Evolutionary conservation across 306 rosid species (phyloP).

Genomic region (Fagus crenata): DNA sequence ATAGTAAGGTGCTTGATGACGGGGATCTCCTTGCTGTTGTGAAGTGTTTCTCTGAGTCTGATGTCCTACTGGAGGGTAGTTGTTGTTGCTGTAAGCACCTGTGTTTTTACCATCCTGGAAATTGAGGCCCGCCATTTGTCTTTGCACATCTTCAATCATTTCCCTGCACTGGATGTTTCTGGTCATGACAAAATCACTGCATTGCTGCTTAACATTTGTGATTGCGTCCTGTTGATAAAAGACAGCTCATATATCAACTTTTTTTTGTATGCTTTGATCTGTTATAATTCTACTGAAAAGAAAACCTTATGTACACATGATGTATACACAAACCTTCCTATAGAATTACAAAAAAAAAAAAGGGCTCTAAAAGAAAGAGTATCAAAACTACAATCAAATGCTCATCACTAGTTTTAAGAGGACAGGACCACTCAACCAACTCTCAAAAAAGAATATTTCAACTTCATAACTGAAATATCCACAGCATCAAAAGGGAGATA

Average conservation of each 20-base stretch:
- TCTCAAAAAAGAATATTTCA: no score
- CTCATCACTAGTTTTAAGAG: no score
- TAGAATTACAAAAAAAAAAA: no score
- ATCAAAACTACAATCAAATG: no score
- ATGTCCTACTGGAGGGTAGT: conserved; percentile 57
- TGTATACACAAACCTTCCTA: no score
- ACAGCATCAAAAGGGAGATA: no score
- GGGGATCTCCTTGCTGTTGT: conserved; percentile 60
- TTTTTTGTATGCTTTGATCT: neutral
- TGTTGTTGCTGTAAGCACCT: conserved; percentile 40
- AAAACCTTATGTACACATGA: no score
- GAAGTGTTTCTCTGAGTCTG: conserved; percentile 63
- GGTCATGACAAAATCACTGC: conserved; percentile 94
- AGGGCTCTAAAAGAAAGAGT: no score
- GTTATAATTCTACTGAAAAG: no score
- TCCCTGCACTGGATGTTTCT: conserved; percentile 95
- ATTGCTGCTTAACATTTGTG: conserved; percentile 91
- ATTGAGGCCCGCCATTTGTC: conserved; percentile 81
- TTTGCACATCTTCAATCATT: conserved; percentile 95
- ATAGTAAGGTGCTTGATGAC: conserved; percentile 66
- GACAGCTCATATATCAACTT: conserved; percentile 7
- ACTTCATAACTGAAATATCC: no score
- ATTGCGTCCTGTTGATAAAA: conserved; percentile 73
- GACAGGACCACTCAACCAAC: no score
- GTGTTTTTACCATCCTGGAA: conserved; percentile 73